Conservation (phyloP, 257 asterid species). For the Prunella vulgaris region DNA sequence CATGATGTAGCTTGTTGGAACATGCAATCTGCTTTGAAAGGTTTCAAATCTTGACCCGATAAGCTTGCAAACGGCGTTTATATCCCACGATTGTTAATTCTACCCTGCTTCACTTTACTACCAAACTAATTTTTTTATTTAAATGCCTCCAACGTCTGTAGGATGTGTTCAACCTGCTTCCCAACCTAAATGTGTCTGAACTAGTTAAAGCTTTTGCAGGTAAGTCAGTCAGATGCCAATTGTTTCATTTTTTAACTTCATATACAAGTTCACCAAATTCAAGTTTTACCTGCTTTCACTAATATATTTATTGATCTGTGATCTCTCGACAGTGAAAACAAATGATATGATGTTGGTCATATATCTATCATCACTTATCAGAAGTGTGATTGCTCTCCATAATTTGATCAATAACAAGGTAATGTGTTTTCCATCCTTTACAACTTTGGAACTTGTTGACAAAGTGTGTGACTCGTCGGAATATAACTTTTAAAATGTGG, state of each 20-base stretch:
- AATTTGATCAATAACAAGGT: constrained; percentile 96
- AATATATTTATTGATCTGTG: not conserved
- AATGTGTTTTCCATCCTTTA: constrained; percentile 13
- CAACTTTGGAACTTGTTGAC: not conserved
- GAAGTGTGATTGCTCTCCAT: constrained; percentile 93
- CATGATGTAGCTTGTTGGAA: not conserved
- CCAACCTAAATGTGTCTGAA: constrained; percentile 81
- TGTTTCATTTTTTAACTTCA: not conserved
- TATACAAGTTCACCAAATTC: not conserved
- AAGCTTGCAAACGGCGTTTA: not conserved
- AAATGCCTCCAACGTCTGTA: constrained; percentile 31
- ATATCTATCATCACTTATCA: constrained; percentile 82
- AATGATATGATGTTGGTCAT: constrained; percentile 97
- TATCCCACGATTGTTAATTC: no score
- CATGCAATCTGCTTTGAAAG: not conserved
- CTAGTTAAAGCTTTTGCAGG: constrained; percentile 85
- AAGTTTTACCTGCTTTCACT: not conserved
- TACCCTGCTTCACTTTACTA: not conserved
- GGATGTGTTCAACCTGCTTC: constrained; percentile 90
- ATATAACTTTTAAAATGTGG: not conserved
- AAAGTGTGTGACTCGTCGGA: not conserved
- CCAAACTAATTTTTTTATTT: not conserved
- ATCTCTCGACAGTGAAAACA: constrained; percentile 65
- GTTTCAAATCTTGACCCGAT: not conserved
- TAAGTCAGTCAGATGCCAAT: constrained; percentile 17